Base-by-base conservation (phyloP, 208 protist genomes). In the Trypanosomatidae sp. region DNA sequence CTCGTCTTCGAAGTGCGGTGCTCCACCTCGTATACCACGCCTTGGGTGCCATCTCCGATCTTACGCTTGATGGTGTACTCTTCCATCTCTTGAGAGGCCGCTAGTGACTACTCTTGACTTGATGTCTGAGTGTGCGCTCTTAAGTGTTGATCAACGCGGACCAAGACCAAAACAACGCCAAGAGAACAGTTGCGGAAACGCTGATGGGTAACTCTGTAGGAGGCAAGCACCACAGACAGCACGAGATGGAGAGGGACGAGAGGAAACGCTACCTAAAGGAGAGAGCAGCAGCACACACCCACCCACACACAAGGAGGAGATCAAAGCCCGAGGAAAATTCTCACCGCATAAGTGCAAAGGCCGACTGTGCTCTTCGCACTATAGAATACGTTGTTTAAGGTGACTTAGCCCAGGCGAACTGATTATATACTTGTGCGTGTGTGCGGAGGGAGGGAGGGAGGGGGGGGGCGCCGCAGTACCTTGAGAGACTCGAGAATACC, bases 21-120 rank as follows among this genome's bases (percentile, higher is more conserved):
- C 30, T 76, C 59, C 2, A 96, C 93, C 66, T 84, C 64, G 70
- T 91, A 93, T n/a, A 97, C 90, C 19, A 85, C 69, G 22, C 93
- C 93, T 59, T 97, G 89, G 17, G 89, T 88, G 28, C 93, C 93
- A 73, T 82, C 77, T 66, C 93, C 93, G 55, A 97, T 84, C 70
- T 89, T 88, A 17, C 73, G 75, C 62, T 79, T 79, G 7, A 91
- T 69, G 9, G 62, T 80, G 69, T 97, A 97, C 53, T 96, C 88
- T 43, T 95, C 89, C 93, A 97, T 97, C 15, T 30, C 39, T 53
- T 9, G 17, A 43, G 43, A 15, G 10, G 22, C 25, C 52, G 15
- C 53, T 33, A 13, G 39, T 44, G 39, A 9, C 8, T 6, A 65
- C 60, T 8, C 60, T 44, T 47, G 19, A 10, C 39, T 25, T 47